phyloP scores from a whole-genome alignment of 129 eudicot species.

The Flaveria sonorensis region DNA sequence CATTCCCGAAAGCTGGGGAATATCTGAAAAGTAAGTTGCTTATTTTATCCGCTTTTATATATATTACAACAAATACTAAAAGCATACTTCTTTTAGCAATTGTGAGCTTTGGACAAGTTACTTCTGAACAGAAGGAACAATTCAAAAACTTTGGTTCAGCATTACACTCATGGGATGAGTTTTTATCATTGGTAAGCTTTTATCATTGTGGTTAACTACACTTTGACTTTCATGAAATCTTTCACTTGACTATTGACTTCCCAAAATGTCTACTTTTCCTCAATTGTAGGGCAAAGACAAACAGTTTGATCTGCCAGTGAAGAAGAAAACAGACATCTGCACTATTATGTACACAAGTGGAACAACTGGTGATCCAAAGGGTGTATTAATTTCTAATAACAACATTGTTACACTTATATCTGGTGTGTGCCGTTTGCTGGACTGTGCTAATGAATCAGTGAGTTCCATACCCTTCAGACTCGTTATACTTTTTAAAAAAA shows the following conservation, averaged over 20 bases:
- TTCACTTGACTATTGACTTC: neutral
- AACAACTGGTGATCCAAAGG: constrained; percentile 99
- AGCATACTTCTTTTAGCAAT: constrained; percentile 46
- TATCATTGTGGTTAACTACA: neutral
- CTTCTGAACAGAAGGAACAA: constrained; percentile 69
- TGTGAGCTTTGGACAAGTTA: constrained; percentile 85
- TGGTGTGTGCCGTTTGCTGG: constrained; percentile 67
- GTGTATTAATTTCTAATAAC: constrained; percentile 82
- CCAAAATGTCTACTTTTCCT: neutral
- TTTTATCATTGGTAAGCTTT: constrained; percentile 70
- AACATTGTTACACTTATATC: constrained; percentile 73
- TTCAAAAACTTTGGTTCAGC: constrained; percentile 60
- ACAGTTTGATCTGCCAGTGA: constrained; percentile 67
- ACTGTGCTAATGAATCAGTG: constrained; percentile 68
- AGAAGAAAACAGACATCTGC: constrained; percentile 76
- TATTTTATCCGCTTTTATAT: constrained; percentile 10
- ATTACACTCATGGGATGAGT: constrained; percentile 84
- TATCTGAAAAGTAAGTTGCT: constrained; percentile 75
- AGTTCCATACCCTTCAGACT: constrained; percentile 24
- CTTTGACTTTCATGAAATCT: neutral
- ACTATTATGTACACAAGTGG: constrained; percentile 99
- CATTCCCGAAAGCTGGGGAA: constrained; percentile 66
- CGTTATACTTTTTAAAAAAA: neutral
- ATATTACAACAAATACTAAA: constrained; percentile 12
- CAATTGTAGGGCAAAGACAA: constrained; percentile 56